Evolutionary conservation across 345 rosid genomes (phyloP).

Genomic region (Rhodomyrtus tomentosa): DNA sequence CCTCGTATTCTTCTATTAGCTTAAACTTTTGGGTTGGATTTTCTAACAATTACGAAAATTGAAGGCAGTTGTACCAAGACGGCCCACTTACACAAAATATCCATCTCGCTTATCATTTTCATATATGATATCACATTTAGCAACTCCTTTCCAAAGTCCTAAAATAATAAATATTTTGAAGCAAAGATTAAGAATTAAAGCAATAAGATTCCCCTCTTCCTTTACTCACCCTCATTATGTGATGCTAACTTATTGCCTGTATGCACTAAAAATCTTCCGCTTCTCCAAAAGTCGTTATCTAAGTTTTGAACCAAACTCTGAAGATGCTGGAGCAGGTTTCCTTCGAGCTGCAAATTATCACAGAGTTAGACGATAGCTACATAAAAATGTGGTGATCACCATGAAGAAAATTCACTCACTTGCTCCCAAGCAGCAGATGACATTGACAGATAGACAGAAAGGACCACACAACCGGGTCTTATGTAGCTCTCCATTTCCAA

Average conservation of each 20-base stretch:
- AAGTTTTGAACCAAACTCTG: conserved; percentile 43
- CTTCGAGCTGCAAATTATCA: conserved; percentile 48
- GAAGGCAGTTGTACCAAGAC: not conserved
- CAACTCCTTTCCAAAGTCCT: not conserved
- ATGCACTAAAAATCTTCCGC: conserved; percentile 57
- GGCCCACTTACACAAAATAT: not conserved
- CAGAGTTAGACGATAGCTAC: not conserved
- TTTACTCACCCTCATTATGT: conserved; percentile 51
- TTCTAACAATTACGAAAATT: not conserved
- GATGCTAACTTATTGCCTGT: conserved; percentile 61
- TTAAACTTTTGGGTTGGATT: no score
- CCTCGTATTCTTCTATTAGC: no score
- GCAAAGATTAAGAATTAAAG: not conserved
- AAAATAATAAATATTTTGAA: not conserved
- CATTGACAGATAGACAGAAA: conserved; percentile 75
- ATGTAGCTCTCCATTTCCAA: conserved; percentile 95
- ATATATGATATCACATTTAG: not conserved
- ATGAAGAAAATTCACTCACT: conserved; percentile 34
- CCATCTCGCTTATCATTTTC: not conserved
- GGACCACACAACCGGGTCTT: conserved; percentile 88
- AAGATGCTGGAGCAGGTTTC: conserved; percentile 40
- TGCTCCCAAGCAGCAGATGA: conserved; percentile 53
- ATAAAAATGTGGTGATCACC: not conserved
- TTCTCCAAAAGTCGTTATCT: conserved; percentile 59
- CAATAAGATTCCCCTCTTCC: not conserved